A percentile compares a stretch with the other conserved stretches of the same genome.
Conservation (phyloP, 345 rosid species). For the Brassica rapa region DNA sequence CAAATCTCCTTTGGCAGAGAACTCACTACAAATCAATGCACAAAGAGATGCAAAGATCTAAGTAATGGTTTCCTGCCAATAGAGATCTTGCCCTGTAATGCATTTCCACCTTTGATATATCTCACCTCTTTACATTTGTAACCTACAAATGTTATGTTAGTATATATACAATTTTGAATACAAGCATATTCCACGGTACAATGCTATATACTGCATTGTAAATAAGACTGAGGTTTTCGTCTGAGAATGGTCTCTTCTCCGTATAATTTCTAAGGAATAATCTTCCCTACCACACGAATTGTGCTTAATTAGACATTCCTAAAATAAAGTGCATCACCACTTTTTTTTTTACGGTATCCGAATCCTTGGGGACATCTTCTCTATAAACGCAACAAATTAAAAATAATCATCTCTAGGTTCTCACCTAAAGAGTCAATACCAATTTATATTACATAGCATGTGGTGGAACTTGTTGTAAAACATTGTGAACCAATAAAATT, state of each 20-base stretch:
- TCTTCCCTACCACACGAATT: constrained; percentile 1
- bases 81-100: constrained; percentile 42
- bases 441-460: not conserved
- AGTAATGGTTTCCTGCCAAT: constrained; percentile 38
- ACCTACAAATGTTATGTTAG: constrained; percentile 4
- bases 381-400: not conserved
- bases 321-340: constrained; percentile 15
- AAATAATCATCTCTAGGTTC: constrained; percentile 1
- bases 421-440: not conserved
- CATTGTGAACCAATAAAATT: not conserved
- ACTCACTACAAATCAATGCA: constrained; percentile 33
- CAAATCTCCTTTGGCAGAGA: constrained; percentile 45
- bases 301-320: constrained; percentile 27
- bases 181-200: constrained; percentile 30
- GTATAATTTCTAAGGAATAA: constrained; percentile 19
- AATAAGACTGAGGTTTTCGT: constrained; percentile 4
- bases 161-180: constrained; percentile 16
- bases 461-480: not conserved
- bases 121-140: constrained; percentile 20
- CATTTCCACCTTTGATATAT: constrained; percentile 31
- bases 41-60: constrained; percentile 15
- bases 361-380: constrained; percentile 12
- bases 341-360: constrained; percentile 9
- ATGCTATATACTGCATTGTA: constrained; percentile 19
- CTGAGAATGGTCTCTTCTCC: constrained; percentile 16